phyloP scores from a whole-genome alignment of 768 basidiomycete genomes.

The Sporobolomyces phaffii region DNA sequence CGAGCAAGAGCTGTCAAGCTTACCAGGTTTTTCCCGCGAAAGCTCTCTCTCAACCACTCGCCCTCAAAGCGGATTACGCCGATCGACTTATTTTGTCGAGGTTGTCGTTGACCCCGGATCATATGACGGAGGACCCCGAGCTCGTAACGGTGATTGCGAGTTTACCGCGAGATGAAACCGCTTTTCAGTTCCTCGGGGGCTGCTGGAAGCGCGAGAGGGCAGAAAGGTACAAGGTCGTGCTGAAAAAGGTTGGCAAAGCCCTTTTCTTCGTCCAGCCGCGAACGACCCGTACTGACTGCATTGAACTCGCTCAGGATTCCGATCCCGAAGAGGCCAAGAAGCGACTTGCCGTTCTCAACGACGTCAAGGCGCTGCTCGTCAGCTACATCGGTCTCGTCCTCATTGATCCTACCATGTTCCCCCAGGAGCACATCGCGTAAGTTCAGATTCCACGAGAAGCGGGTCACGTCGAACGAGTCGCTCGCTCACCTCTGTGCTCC shows the following conservation, averaged over 20 bases:
- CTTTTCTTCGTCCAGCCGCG: background rate
- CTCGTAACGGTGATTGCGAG: conserved; percentile 54
- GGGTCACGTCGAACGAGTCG: no score
- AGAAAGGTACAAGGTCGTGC: conserved; percentile 47
- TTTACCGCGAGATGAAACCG: conserved; percentile 68
- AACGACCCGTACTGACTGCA: background rate
- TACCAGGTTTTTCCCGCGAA: no score
- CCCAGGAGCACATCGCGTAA: conserved; percentile 54
- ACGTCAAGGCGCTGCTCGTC: conserved; percentile 71
- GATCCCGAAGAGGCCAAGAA: conserved; percentile 47
- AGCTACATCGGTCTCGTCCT: conserved; percentile 77
- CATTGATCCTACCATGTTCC: conserved; percentile 91
- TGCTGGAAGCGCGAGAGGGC: conserved; percentile 77
- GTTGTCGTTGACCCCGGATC: conserved; percentile 59
- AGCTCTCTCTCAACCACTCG: conserved; percentile 13
- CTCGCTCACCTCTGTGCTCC: no score
- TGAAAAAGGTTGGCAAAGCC: conserved; percentile 58
- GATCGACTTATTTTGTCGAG: conserved; percentile 79
- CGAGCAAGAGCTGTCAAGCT: no score
- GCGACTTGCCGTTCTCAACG: conserved; percentile 64
- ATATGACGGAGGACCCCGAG: conserved; percentile 50
- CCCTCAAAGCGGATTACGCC: conserved; percentile 54
- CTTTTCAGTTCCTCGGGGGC: conserved; percentile 81
- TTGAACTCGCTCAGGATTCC: conserved; percentile 6
- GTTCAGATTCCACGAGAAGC: no score